Evolutionary conservation across 768 basidiomycete genomes (phyloP).

Genomic region (Macrolepiota albuminosa): DNA sequence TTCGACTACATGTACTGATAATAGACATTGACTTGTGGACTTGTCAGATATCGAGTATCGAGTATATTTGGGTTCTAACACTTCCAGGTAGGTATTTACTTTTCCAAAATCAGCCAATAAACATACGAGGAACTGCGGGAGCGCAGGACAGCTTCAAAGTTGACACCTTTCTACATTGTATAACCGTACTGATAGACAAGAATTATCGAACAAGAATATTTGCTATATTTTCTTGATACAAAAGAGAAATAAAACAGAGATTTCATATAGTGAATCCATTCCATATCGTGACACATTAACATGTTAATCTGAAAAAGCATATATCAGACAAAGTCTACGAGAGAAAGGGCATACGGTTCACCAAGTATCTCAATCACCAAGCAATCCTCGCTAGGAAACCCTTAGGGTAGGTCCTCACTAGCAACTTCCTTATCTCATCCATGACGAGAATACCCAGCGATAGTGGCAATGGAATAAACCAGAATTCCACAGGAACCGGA

Average conservation of each 20-base stretch:
- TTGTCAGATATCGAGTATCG: no score
- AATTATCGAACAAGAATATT: neutral
- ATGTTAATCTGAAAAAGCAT: neutral
- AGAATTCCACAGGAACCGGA: neutral
- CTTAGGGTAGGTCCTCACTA: neutral
- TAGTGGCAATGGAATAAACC: neutral
- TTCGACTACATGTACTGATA: no score
- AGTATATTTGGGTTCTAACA: no score
- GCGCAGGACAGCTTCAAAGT: no score
- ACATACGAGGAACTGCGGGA: no score
- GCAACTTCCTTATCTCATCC: neutral
- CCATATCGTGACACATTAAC: neutral
- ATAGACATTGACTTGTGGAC: no score
- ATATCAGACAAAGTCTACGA: neutral
- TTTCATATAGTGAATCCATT: neutral
- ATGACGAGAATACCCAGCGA: neutral
- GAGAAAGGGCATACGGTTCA: neutral
- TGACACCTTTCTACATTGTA: neutral
- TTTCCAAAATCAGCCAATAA: no score
- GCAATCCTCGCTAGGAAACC: neutral
- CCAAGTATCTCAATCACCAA: neutral
- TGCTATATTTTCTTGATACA: neutral
- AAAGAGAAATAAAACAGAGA: neutral
- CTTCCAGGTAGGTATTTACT: no score
- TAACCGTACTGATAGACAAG: neutral